phyloP scores from a whole-genome alignment of 2,329 filamentous ascomycete genomes.

The Teratosphaeria epicoccoides region DNA sequence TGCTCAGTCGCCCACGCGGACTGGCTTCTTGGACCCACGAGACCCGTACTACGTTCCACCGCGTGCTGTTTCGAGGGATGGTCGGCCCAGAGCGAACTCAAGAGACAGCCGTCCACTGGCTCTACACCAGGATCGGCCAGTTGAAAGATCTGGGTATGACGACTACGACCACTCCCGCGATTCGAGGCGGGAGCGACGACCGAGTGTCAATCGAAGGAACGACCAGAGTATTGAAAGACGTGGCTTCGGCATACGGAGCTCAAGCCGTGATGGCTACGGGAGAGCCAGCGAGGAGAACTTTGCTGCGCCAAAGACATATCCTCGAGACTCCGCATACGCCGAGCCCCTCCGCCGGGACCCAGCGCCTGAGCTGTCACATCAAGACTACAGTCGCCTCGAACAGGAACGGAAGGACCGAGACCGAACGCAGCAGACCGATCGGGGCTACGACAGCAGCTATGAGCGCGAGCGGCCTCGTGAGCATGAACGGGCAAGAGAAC shows the following conservation, averaged over 20 bases:
- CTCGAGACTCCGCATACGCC: conserved; percentile 20
- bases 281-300: conserved; percentile 32
- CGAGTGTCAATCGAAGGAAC: conserved; percentile 27
- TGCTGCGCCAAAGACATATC: conserved; percentile 27
- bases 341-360: conserved; percentile 20
- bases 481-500: conserved; percentile 12
- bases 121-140: conserved; percentile 39
- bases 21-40: conserved; percentile 13
- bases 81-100: conserved; percentile 26
- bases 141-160: conserved; percentile 28
- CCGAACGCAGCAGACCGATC: conserved; percentile 19
- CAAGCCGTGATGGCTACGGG: conserved; percentile 20
- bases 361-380: conserved; percentile 14
- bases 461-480: conserved; percentile 19
- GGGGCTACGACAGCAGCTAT: conserved; percentile 11
- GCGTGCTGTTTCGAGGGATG: conserved; percentile 20
- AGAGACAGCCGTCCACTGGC: conserved; percentile 24
- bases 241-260: conserved; percentile 37
- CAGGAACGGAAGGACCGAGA: conserved; percentile 7
- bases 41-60: conserved; percentile 31
- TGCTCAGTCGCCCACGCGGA: conserved; percentile 17
- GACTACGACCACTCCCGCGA: conserved; percentile 21
- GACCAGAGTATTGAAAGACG: conserved; percentile 36
- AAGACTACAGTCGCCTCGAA: conserved; percentile 8
- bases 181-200: conserved; percentile 24